These are phyloP conservation scores for Penicillium sp. DNA, from an alignment of 2,329 filamentous ascomycete genomes.

Conservation along the genomic window DNA sequence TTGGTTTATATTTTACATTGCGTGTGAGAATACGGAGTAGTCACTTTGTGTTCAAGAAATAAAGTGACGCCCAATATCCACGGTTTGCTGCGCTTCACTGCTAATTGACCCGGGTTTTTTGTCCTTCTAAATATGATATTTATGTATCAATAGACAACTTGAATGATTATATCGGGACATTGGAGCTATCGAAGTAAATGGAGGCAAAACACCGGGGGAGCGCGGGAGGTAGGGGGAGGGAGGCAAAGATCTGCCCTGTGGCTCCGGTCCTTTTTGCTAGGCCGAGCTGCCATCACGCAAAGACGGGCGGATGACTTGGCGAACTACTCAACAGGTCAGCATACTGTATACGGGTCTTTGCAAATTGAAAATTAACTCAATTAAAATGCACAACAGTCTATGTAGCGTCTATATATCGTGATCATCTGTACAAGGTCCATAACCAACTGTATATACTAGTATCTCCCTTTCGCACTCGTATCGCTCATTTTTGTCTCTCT, in stretches of 20 bases:
- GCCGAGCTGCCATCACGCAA: too few species aligned
- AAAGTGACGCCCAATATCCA: too few species aligned
- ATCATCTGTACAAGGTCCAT: neutral
- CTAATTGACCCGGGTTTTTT: neutral
- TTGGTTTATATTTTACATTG: neutral
- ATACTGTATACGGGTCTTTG: neutral
- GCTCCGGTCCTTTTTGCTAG: too few species aligned
- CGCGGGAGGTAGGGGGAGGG: too few species aligned
- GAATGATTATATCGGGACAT: too few species aligned
- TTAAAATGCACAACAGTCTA: neutral
- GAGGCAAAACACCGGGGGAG: neutral
- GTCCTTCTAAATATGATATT: too few species aligned
- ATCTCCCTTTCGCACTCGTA: neutral
- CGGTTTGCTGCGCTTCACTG: too few species aligned
- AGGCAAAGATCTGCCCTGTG: too few species aligned
- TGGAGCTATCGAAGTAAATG: neutral
- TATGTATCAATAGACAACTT: neutral
- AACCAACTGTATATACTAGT: neutral
- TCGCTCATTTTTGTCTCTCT: neutral
- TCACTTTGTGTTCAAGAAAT: neutral
- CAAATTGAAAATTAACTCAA: neutral
- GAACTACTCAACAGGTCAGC: neutral
- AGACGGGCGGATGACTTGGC: too few species aligned
- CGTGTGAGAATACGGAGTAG: neutral
- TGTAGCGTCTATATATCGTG: constrained; percentile 1